These are phyloP conservation scores for Asterochloris erici DNA, from an alignment of 139 green algal species.

Conservation along the genomic window DNA sequence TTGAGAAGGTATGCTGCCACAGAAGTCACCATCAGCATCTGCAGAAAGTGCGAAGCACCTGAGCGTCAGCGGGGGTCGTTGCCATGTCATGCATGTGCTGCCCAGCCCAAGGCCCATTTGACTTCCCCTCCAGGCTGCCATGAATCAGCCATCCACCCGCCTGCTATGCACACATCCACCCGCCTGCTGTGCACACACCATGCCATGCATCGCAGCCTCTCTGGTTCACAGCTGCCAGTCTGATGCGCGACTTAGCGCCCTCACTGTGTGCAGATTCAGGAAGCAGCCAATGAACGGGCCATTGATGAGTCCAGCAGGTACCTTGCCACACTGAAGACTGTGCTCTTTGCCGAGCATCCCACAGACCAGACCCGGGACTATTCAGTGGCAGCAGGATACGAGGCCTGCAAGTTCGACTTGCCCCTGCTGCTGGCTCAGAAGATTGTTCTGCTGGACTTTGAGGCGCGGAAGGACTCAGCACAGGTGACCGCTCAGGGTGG, in stretches of 20 bases:
- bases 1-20: conserved; percentile 11
- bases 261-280: neutral
- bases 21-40: conserved; percentile 5
- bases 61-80: conserved; percentile 32
- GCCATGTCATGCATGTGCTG: conserved; percentile 49
- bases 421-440: conserved; percentile 56
- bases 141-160: neutral
- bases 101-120: neutral
- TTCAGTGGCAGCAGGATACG: conserved; percentile 51
- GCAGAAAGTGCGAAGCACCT: conserved; percentile 31
- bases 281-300: neutral
- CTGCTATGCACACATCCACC: neutral
- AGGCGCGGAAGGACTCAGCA: conserved; percentile 80
- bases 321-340: conserved; percentile 28
- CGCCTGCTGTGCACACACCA: neutral
- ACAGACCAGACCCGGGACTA: conserved; percentile 55
- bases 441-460: conserved; percentile 78
- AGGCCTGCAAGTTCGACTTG: conserved; percentile 55
- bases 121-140: neutral
- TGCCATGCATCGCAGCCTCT: neutral
- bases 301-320: conserved; percentile 15
- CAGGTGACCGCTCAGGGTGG: neutral
- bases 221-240: neutral
- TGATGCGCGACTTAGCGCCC: neutral
- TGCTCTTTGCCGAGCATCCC: conserved; percentile 70